Evolutionary conservation across 306 rosid genomes (phyloP).

Genomic region (Luffa aegyptiaca): DNA sequence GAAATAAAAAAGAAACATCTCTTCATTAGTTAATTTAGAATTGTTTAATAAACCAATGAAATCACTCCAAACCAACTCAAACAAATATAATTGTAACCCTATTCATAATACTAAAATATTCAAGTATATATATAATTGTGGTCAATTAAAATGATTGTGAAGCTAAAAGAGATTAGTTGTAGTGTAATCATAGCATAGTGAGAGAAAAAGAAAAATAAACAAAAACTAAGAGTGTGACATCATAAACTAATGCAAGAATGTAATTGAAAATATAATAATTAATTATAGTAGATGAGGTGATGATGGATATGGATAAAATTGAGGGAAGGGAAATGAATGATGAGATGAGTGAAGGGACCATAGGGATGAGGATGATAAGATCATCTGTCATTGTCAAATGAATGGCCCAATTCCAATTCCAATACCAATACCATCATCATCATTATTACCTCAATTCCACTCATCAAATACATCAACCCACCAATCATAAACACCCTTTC

Average conservation of each 20-base stretch:
- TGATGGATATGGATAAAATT: background rate
- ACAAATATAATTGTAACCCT: no score
- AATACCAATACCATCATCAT: background rate
- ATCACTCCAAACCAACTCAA: no score
- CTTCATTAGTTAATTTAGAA: no score
- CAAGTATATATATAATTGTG: background rate
- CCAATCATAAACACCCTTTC: background rate
- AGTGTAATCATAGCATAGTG: background rate
- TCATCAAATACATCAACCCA: background rate
- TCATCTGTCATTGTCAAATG: constrained; percentile 5
- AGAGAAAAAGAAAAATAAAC: background rate
- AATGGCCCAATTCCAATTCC: constrained; percentile 4
- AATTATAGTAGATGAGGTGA: background rate
- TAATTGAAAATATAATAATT: background rate
- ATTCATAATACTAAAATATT: no score
- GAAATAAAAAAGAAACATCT: background rate
- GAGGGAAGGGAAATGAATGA: background rate
- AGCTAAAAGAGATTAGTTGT: background rate
- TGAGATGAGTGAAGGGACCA: background rate
- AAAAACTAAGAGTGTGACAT: background rate
- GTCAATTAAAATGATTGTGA: background rate
- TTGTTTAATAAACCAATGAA: no score
- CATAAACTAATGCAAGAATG: background rate
- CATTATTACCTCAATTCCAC: constrained; percentile 6
- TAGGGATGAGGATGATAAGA: constrained; percentile 1